Evolutionary conservation across 305 asterid species (phyloP), one percentile per base, ranked within the genome.

Genomic region (Solanum hybrid): DNA sequence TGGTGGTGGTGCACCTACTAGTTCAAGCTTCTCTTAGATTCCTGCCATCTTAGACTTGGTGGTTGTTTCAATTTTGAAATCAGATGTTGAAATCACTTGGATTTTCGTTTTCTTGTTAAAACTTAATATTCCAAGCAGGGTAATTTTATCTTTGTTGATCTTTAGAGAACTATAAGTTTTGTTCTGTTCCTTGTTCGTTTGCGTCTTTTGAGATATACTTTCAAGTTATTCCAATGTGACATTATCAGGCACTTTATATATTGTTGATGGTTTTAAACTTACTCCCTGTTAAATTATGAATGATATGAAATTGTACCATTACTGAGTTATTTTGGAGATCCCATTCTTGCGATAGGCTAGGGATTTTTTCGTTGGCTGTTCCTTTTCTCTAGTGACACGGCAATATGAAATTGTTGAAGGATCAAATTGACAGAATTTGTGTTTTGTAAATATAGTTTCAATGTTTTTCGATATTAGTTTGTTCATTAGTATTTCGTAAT

Each of bases 1-100:
- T 91, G 84, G 98, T 71, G 95, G 95, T 22, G 95, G 95, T 67
- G 96, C 98, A 83, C 98, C 98, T 34, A 93, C 98, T 51, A 96
- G 99, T 88, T 97, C 96, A 89, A 91, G 92, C 90, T 91, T 90
- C 89, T 90, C 93, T 69, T 93, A 91, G 42, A 34, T 90, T 73
- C 26, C 71, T 20, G 18, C 85, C 39, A 33, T 81, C 24, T 42
- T 76, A 46, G 90, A 11, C 35, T 80, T 31, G 1, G 75, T 76
- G 29, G 77, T 18, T 9, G 69, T 74, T 76, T 24, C 77, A 75
- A 29, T 80, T 88, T 75, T 74, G 90, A 46, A 26, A 87, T 87
- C 77, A 76, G 90, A 35, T 51, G 36, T 18, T 46, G 75, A 8
- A 36, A 42, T 22, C 90, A 28, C 31, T 88, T 46, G 86, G 14